Base-by-base conservation (phyloP, 495 filamentous ascomycete genomes). In the Extremus antarcticus region DNA sequence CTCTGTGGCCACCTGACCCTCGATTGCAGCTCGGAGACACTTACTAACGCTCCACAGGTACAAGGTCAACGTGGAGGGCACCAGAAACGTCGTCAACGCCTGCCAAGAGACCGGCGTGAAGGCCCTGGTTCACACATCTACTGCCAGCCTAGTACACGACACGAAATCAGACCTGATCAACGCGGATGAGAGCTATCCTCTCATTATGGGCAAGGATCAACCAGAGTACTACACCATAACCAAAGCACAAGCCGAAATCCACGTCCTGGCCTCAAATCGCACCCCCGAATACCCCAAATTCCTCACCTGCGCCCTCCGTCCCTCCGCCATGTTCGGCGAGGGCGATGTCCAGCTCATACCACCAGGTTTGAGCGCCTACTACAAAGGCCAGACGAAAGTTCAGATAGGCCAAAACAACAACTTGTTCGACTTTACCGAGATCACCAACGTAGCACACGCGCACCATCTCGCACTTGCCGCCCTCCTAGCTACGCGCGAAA, bases 51-150 rank as follows among this genome's bases (percentile, higher is more conserved):
- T n/a, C n/a, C n/a, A n/a, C n/a, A n/a, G n/a, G n/a, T 76, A 79
- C 53, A 90, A 87, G 72, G 92, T 99, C 58, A 99, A 97, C 69
- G 88, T 99, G 0, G 85, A 87, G 20, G 92, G 92, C 17, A 96
- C 91, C 0, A 81, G 78, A 59, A 84, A 75, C 19, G 73, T 97
- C 19, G 70, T 99, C 45, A 79, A 88, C 51, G 86, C 84, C 15
- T 84, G 85, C 50, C 79, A 81, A 58, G 77, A 85, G 62, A 76
- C 78, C 25, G 82, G 80, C 43, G 90, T 95, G 63, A 95, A 88
- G 72, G 94, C 83, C 0, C 86, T 99, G 62, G 87, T 99, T 25
- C 94, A 94, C 73, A 99, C 94, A 2, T 94, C 87, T 68, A 90
- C 86, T 23, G 87, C 88, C 46, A 90, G 86, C 49, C 81, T 95